Percentiles rank a stretch among this genome's conserved stretches.
phyloP scores from a whole-genome alignment of 1,139 yeast species.

The Debaryomyces subglobosus region DNA sequence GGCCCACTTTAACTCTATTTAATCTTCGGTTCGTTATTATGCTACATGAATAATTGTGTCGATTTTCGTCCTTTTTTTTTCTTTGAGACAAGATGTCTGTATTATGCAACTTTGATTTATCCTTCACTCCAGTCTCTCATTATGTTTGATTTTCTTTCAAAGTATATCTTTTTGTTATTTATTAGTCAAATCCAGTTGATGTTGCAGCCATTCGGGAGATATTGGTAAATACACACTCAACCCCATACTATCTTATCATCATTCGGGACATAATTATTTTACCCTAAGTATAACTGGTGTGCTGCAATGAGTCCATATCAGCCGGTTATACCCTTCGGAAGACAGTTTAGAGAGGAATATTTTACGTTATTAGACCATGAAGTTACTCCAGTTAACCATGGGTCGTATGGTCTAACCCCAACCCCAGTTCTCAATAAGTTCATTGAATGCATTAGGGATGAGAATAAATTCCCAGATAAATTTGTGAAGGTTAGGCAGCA shows the following conservation, averaged over 20 bases:
- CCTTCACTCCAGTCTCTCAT: neutral
- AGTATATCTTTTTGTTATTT: neutral
- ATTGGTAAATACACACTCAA: neutral
- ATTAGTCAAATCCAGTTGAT: neutral
- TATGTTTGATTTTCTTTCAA: neutral
- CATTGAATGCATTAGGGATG: conserved; percentile 22
- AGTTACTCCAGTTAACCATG: conserved; percentile 53
- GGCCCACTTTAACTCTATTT: neutral
- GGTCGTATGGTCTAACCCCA: conserved; percentile 57
- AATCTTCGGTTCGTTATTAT: neutral
- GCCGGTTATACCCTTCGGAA: conserved; percentile 48
- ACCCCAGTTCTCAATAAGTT: conserved; percentile 33
- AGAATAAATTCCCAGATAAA: conserved; percentile 39
- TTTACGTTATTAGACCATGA: conserved; percentile 42
- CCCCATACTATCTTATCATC: neutral
- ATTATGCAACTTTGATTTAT: neutral
- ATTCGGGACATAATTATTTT: neutral
- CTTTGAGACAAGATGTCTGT: neutral
- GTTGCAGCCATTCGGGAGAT: neutral
- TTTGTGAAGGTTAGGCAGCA: conserved; percentile 26
- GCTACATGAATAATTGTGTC: neutral
- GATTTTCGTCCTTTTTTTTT: neutral
- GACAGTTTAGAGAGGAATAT: conserved; percentile 47
- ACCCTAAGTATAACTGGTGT: neutral
- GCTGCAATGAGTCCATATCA: conserved; percentile 2